Conservation (phyloP, 78 protist species). For the Dictyostelium discoideum region DNA sequence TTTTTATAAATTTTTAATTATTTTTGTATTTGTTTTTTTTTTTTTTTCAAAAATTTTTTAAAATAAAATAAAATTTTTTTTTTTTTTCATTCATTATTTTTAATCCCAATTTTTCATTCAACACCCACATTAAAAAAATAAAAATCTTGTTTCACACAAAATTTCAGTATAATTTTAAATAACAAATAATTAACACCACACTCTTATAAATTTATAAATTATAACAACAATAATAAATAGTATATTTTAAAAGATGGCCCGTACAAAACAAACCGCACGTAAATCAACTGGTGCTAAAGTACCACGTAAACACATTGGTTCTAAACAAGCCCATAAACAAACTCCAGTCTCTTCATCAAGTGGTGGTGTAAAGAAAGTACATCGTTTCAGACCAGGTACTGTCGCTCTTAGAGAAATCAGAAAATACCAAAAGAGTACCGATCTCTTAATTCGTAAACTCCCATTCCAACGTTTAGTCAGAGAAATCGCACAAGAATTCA, state of each 20-base stretch:
- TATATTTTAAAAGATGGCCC: constrained; percentile 88
- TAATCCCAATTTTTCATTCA: neutral
- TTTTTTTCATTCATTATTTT: constrained; percentile 6
- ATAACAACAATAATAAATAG: neutral
- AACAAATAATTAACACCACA: neutral
- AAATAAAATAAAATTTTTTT: constrained; percentile 21
- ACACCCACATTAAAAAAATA: neutral
- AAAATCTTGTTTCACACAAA: neutral
- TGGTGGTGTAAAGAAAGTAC: constrained; percentile 88
- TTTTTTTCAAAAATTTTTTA: neutral
- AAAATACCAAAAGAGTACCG: constrained; percentile 92
- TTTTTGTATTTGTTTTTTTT: neutral
- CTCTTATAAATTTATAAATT: neutral
- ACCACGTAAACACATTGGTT: constrained; percentile 83
- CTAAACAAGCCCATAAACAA: constrained; percentile 86
- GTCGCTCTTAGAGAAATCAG: constrained; percentile 97
- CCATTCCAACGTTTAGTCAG: constrained; percentile 90
- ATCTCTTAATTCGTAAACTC: constrained; percentile 90
- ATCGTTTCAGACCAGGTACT: constrained; percentile 95
- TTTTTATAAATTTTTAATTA: neutral
- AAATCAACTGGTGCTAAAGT: constrained; percentile 97
- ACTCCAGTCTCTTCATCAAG: constrained; percentile 71
- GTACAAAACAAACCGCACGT: constrained; percentile 97
- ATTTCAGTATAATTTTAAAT: neutral
- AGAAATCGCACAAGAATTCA: constrained; percentile 89